These are phyloP conservation scores for Stipa capillata DNA, from an alignment of 176 grass and related monocot genomes.

Conservation along the genomic window DNA sequence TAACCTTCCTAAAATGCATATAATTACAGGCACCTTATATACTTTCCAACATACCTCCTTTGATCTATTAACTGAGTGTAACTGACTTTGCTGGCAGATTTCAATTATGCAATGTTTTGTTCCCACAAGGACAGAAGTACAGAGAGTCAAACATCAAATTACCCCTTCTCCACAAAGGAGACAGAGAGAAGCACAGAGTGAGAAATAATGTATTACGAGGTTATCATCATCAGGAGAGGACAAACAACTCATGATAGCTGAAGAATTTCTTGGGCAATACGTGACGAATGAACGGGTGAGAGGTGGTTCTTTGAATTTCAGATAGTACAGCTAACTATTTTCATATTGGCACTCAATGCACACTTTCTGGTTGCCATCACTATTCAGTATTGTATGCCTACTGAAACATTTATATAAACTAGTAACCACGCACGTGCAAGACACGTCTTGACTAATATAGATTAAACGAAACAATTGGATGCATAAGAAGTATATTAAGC, in stretches of 20 bases:
- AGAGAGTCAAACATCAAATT: too few relatives aligned
- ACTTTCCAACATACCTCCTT: not conserved
- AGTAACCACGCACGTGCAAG: too few relatives aligned
- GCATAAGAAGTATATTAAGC: too few relatives aligned
- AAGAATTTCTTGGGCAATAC: not conserved
- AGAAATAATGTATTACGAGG: not conserved
- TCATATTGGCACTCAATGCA: not conserved
- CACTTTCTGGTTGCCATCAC: not conserved
- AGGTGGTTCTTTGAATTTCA: not conserved
- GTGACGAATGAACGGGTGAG: not conserved
- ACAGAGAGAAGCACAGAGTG: too few relatives aligned
- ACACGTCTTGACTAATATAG: too few relatives aligned
- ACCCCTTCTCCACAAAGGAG: not conserved
- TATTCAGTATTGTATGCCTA: not conserved
- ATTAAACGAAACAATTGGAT: too few relatives aligned
- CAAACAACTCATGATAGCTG: not conserved
- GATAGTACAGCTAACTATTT: not conserved
- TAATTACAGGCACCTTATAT: not conserved
- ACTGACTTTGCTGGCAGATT: not conserved
- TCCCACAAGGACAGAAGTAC: not conserved
- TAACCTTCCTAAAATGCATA: not conserved
- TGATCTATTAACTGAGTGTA: not conserved
- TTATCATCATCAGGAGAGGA: not conserved
- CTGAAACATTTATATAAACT: not conserved
- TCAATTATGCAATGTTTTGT: not conserved